Conservation (phyloP, 1,139 yeast species). For the Yamadazyma sp. region DNA sequence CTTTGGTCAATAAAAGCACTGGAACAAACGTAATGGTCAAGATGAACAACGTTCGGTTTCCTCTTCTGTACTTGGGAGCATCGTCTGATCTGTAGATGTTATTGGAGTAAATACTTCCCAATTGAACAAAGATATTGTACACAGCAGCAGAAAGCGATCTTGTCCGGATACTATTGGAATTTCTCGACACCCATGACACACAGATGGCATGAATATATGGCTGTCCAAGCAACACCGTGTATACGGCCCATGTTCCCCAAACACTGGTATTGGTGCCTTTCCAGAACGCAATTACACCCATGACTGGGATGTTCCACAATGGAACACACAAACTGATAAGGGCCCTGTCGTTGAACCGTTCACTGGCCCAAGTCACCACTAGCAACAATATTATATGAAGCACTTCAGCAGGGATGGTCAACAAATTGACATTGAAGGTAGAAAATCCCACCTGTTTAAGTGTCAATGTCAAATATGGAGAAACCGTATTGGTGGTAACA, state of each 20-base stretch:
- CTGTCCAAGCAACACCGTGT: constrained; percentile 47
- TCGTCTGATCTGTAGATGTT: constrained; percentile 59
- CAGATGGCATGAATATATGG: constrained; percentile 54
- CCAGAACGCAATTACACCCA: constrained; percentile 52
- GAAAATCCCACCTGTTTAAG: constrained; percentile 54
- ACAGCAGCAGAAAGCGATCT: constrained; percentile 63
- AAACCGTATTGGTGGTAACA: constrained; percentile 41
- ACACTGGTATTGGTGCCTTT: constrained; percentile 41
- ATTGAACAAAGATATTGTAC: constrained; percentile 62
- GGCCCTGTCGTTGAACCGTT: constrained; percentile 36
- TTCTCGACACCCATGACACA: constrained; percentile 61
- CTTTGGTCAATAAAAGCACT: constrained; percentile 22
- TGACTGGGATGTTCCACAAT: constrained; percentile 34
- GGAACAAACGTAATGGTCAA: constrained; percentile 20
- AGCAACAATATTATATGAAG: constrained; percentile 40
- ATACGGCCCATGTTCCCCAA: constrained; percentile 56
- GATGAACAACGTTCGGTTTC: constrained; percentile 36
- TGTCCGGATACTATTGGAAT: constrained; percentile 57
- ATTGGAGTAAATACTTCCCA: constrained; percentile 51
- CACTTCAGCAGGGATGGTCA: constrained; percentile 52
- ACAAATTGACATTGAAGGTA: constrained; percentile 53
- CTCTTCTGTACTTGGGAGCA: constrained; percentile 56
- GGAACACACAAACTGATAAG: constrained; percentile 34
- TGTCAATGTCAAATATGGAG: constrained; percentile 51
- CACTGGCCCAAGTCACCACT: constrained; percentile 39